Evolutionary conservation across 768 basidiomycete species (phyloP).

Genomic region (Mycena maculata): DNA sequence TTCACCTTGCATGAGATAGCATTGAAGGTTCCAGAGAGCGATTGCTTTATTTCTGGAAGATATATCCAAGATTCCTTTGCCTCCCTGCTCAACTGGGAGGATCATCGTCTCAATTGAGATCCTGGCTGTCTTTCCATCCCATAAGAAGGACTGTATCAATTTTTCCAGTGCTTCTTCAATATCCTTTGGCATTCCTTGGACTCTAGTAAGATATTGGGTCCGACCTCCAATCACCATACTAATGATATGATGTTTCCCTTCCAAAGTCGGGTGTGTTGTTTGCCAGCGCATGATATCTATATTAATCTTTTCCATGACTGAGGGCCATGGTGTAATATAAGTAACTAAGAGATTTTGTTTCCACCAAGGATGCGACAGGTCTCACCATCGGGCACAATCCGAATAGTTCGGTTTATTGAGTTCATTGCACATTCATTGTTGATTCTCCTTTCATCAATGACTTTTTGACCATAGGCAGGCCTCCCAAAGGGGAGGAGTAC

Average conservation of each 20-base stretch:
- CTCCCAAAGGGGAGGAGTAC: not conserved
- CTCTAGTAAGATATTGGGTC: constrained; percentile 40
- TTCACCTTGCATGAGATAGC: not conserved
- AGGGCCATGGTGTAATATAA: constrained; percentile 3
- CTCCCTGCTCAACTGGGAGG: not conserved
- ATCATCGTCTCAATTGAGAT: not conserved
- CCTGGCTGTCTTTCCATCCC: constrained; percentile 12
- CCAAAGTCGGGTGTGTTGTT: constrained; percentile 22
- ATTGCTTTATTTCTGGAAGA: not conserved
- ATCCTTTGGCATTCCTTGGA: constrained; percentile 41
- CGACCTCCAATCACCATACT: constrained; percentile 37
- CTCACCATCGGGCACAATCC: constrained; percentile 9
- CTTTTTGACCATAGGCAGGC: not conserved
- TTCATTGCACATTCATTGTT: not conserved
- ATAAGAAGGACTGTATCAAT: constrained; percentile 13
- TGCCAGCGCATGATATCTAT: not conserved
- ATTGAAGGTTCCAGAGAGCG: constrained; percentile 5
- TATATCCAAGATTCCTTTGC: constrained; percentile 9
- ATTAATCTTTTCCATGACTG: constrained; percentile 3
- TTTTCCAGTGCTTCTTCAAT: constrained; percentile 9
- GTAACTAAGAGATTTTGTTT: constrained; percentile 2
- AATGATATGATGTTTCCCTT: constrained; percentile 31
- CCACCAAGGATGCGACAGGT: constrained; percentile 5
- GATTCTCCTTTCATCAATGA: not conserved
- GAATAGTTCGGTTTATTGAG: not conserved